Percentiles rank a stretch among this genome's conserved stretches.
Conservation (phyloP, 352 stramenopile species). For the Pythium aphanidermatum region DNA sequence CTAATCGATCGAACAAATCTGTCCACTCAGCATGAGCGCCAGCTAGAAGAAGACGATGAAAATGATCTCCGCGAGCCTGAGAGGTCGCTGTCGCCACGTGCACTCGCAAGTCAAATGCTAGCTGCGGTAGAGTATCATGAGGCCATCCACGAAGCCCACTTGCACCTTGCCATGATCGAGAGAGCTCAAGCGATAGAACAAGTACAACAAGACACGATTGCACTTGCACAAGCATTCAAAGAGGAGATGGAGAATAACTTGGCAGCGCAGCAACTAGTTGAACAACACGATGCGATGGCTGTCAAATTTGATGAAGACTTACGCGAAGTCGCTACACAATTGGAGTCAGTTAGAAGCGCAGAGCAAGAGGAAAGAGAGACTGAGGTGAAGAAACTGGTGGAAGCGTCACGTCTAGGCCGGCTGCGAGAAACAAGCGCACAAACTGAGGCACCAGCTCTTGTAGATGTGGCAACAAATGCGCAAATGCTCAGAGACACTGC, state of each 20-base stretch:
- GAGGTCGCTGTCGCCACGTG: constrained; percentile 35
- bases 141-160: constrained; percentile 49
- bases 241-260: constrained; percentile 54
- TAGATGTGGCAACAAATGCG: constrained; percentile 38
- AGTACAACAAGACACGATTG: constrained; percentile 44
- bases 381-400: constrained; percentile 8
- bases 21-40: background rate
- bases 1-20: constrained; percentile 13
- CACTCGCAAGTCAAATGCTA: constrained; percentile 42
- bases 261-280: constrained; percentile 34
- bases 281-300: constrained; percentile 40
- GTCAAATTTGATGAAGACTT: constrained; percentile 50
- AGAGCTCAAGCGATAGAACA: constrained; percentile 43
- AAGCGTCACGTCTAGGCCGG: constrained; percentile 23
- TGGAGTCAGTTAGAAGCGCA: constrained; percentile 29
- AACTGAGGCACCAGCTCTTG: constrained; percentile 27
- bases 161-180: constrained; percentile 56
- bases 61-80: constrained; percentile 13
- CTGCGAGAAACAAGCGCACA: constrained; percentile 43
- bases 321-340: constrained; percentile 28
- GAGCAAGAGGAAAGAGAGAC: constrained; percentile 22
- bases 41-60: constrained; percentile 1
- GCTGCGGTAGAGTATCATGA: constrained; percentile 69
- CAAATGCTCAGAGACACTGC: constrained; percentile 28
- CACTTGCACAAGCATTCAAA: constrained; percentile 53